phyloP scores from a whole-genome alignment of 2,329 filamentous ascomycete genomes.

The Trichoderma simmonsii region DNA sequence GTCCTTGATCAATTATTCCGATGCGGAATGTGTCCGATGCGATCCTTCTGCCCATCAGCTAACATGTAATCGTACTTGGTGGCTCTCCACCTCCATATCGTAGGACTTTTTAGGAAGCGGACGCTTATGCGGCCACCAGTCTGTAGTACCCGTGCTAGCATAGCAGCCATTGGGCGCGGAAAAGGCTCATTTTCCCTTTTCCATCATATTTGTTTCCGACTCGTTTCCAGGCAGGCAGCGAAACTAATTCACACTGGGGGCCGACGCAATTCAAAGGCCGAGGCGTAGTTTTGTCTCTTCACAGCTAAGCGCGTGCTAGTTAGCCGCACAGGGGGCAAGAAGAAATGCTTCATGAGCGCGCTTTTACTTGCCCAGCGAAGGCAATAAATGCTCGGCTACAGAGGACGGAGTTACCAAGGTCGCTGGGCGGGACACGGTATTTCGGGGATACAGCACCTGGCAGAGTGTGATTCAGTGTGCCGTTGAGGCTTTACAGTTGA shows the following conservation, averaged over 20 bases:
- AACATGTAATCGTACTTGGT: neutral
- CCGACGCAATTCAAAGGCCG: neutral
- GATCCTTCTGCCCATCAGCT: neutral
- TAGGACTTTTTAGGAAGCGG: constrained; percentile 1
- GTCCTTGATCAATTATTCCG: neutral
- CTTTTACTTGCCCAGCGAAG: neutral
- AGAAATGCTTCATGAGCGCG: neutral
- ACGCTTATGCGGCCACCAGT: constrained; percentile 2
- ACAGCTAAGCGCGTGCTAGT: neutral
- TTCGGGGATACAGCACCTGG: neutral
- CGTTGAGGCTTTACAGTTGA: neutral
- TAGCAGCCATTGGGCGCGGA: neutral
- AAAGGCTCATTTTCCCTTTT: neutral
- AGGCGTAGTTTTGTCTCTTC: constrained; percentile 13
- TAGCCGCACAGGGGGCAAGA: neutral
- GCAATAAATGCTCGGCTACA: neutral
- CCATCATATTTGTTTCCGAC: neutral
- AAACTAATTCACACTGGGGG: neutral
- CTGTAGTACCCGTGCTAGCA: neutral
- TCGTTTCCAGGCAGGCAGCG: neutral
- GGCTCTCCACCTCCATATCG: neutral
- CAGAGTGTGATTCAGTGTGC: neutral
- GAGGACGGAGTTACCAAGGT: neutral
- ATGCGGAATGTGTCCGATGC: neutral
- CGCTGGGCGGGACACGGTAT: neutral